phyloP scores from a whole-genome alignment of 2,329 filamentous ascomycete genomes.

The Stagonosporopsis rhizophila region DNA sequence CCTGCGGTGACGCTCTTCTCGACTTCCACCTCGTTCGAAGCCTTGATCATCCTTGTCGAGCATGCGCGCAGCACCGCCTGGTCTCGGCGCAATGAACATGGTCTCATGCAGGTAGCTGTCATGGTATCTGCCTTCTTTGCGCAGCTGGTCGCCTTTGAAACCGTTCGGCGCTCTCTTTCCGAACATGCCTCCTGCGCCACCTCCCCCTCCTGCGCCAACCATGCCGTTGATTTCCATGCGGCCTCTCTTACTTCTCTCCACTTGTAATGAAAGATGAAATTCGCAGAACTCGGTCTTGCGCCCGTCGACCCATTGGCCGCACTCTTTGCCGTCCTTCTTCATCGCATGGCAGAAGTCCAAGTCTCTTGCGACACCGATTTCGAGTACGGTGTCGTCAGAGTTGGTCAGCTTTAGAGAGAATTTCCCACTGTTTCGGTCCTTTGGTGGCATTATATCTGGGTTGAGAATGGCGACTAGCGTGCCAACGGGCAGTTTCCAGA shows the following conservation, averaged over 20 bases:
- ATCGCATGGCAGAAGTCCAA: constrained; percentile 86
- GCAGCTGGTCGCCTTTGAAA: constrained; percentile 37
- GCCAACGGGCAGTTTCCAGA: constrained; percentile 93
- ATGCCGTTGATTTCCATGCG: constrained; percentile 83
- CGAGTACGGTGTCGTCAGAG: constrained; percentile 86
- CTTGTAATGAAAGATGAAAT: constrained; percentile 83
- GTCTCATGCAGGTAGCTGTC: constrained; percentile 65
- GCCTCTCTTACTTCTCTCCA: constrained; percentile 72
- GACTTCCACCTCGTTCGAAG: constrained; percentile 59
- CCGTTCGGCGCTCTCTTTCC: constrained; percentile 34
- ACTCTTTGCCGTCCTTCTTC: constrained; percentile 83
- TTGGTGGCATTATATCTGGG: constrained; percentile 87
- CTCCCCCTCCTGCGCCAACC: constrained; percentile 55
- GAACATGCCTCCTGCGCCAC: constrained; percentile 45
- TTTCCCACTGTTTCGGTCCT: constrained; percentile 77
- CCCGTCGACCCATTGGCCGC: constrained; percentile 84
- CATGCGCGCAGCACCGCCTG: constrained; percentile 64
- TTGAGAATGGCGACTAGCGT: constrained; percentile 93
- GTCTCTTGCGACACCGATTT: constrained; percentile 84
- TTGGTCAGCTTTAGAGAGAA: constrained; percentile 88
- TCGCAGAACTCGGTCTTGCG: constrained; percentile 91
- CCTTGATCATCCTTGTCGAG: constrained; percentile 66
- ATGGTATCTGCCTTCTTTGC: constrained; percentile 54
- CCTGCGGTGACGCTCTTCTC: constrained; percentile 70
- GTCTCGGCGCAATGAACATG: constrained; percentile 52